phyloP scores from a whole-genome alignment of 116 monocot species.

The Papilionanthe hybrid region DNA sequence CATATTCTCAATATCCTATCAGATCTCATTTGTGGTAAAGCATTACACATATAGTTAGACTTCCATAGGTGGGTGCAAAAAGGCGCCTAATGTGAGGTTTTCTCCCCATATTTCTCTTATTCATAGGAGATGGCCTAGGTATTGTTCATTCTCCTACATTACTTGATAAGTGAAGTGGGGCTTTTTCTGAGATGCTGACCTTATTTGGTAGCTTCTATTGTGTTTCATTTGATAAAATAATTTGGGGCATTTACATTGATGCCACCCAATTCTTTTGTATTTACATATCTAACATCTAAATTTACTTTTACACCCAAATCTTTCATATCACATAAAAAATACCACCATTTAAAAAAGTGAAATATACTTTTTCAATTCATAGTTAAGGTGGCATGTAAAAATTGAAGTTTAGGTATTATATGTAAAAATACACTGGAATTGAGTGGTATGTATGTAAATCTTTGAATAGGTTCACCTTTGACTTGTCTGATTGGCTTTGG shows the following conservation, averaged over 20 bases:
- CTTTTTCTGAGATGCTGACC: neutral
- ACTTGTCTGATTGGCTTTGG: neutral
- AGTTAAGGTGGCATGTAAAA: too few relatives aligned
- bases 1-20: too few relatives aligned
- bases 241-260: too few relatives aligned
- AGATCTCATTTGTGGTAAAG: neutral
- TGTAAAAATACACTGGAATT: too few relatives aligned
- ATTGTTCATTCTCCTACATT: neutral
- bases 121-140: neutral
- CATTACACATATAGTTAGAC: neutral
- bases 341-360: too few relatives aligned
- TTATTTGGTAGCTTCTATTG: neutral
- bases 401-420: too few relatives aligned
- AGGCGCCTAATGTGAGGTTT: neutral
- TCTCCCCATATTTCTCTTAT: neutral
- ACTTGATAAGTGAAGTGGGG: neutral
- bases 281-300: too few relatives aligned
- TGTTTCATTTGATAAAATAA: neutral
- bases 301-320: too few relatives aligned
- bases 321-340: too few relatives aligned
- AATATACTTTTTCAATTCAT: too few relatives aligned
- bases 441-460: too few relatives aligned
- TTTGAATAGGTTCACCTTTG: neutral
- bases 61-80: neutral
- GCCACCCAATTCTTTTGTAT: too few relatives aligned